A percentile compares a stretch with the other conserved stretches of the same genome.
Conservation (phyloP, 331 rosid species). For the Phaseolus coccineus region DNA sequence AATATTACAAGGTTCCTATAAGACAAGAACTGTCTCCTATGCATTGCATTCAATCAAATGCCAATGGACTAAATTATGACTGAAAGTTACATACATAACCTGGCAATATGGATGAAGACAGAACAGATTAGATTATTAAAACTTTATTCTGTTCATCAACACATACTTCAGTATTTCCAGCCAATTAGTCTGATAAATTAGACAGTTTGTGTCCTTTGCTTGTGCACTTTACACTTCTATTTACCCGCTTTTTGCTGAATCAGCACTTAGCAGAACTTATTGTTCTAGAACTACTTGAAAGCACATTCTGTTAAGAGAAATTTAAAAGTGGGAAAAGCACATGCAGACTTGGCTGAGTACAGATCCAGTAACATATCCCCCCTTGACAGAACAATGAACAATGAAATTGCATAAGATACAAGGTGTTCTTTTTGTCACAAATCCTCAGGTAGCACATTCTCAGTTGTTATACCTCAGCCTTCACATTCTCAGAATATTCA, state of each 20-base stretch:
- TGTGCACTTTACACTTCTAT: background rate
- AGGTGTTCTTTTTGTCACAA: background rate
- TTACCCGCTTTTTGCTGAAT: background rate
- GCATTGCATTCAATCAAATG: conserved; percentile 1
- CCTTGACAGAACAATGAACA: background rate
- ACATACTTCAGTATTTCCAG: conserved; percentile 12
- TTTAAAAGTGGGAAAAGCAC: background rate
- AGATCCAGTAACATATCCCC: background rate
- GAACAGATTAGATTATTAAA: conserved; percentile 17
- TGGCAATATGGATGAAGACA: background rate
- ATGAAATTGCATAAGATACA: background rate
- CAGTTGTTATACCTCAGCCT: background rate
- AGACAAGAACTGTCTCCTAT: background rate
- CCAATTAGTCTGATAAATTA: background rate
- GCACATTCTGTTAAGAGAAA: background rate
- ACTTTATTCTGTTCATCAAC: background rate
- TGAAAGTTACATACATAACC: background rate
- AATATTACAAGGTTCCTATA: background rate
- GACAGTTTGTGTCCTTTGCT: background rate
- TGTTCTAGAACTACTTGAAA: conserved; percentile 9
- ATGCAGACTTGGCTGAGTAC: background rate
- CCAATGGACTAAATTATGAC: background rate
- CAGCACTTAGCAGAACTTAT: background rate
- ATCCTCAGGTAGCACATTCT: conserved; percentile 14
- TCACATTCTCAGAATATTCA: background rate